phyloP scores from a whole-genome alignment of 2,329 filamentous ascomycete species.

The Colletotrichum graminicola region DNA sequence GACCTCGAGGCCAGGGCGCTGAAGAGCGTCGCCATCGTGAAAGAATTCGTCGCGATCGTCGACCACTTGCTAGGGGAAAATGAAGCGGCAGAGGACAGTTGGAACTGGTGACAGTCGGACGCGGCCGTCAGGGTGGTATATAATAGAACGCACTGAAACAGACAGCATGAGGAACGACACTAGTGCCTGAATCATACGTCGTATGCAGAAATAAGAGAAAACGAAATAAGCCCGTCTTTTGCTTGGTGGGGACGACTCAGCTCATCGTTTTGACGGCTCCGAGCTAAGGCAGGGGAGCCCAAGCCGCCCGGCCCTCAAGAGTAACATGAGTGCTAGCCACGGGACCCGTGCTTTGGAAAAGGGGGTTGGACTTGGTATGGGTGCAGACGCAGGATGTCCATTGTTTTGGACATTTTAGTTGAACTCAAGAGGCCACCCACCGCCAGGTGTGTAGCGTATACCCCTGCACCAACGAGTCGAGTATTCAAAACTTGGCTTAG shows the following conservation, averaged over 20 bases:
- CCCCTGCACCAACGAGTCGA: neutral
- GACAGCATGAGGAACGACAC: neutral
- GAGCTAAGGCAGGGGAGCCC: conserved; percentile 13
- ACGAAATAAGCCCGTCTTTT: neutral
- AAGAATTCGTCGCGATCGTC: neutral
- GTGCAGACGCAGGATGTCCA: neutral
- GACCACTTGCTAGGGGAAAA: neutral
- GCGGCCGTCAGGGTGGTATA: neutral
- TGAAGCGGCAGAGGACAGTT: neutral
- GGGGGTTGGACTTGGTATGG: no score
- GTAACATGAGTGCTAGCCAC: conserved; percentile 10
- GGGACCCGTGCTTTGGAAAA: conserved; percentile 20
- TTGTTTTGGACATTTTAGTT: neutral
- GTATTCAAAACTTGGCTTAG: neutral
- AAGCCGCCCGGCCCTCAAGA: conserved; percentile 10
- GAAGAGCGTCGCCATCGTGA: conserved; percentile 1
- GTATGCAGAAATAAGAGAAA: neutral
- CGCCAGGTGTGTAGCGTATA: neutral
- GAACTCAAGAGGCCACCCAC: conserved; percentile 7
- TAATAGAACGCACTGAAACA: neutral
- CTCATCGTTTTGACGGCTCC: conserved; percentile 23
- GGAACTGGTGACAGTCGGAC: neutral
- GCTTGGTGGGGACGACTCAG: neutral
- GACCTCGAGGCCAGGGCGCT: conserved; percentile 11
- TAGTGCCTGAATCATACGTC: neutral